Evolutionary conservation across 345 rosid genomes (phyloP).

Genomic region (Streptanthus diversifolius): DNA sequence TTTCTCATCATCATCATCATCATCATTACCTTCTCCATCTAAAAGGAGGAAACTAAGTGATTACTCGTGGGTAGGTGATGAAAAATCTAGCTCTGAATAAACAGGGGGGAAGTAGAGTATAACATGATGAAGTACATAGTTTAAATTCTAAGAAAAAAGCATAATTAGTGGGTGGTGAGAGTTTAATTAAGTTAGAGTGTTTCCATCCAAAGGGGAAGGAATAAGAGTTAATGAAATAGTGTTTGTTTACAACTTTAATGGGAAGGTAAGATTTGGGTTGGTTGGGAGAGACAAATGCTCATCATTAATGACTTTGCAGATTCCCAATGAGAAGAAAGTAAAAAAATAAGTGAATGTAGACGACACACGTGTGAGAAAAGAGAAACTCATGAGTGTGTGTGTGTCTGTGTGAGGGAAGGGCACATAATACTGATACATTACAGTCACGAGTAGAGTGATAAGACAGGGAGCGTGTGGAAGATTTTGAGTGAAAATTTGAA

Average conservation of each 20-base stretch:
- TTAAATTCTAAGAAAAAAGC: not conserved
- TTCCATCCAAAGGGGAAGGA: slow-evolving; percentile 25
- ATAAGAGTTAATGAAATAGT: slow-evolving; percentile 27
- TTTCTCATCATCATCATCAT: slow-evolving; percentile 40
- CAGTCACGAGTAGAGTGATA: slow-evolving; percentile 22
- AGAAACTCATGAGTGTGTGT: slow-evolving; percentile 14
- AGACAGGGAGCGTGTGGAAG: slow-evolving; percentile 25
- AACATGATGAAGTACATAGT: slow-evolving; percentile 25
- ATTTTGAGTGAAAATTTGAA: slow-evolving; percentile 12
- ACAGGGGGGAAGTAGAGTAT: slow-evolving; percentile 27
- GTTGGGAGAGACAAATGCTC: slow-evolving; percentile 50
- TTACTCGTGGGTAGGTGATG: slow-evolving; percentile 58
- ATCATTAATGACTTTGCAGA: slow-evolving; percentile 58
- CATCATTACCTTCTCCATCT: slow-evolving; percentile 45
- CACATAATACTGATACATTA: not conserved
- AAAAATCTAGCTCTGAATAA: slow-evolving; percentile 13
- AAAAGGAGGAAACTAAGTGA: slow-evolving; percentile 74
- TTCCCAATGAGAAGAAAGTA: slow-evolving; percentile 68
- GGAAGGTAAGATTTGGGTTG: slow-evolving; percentile 31
- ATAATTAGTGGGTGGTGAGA: slow-evolving; percentile 4
- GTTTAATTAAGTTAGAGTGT: not conserved
- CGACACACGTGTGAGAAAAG: slow-evolving; percentile 23
- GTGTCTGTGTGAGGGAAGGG: not conserved
- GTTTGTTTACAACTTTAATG: slow-evolving; percentile 15
- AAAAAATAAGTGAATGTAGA: slow-evolving; percentile 2